phyloP scores from a whole-genome alignment of 768 basidiomycete species.

The Boletus coccyginus region DNA sequence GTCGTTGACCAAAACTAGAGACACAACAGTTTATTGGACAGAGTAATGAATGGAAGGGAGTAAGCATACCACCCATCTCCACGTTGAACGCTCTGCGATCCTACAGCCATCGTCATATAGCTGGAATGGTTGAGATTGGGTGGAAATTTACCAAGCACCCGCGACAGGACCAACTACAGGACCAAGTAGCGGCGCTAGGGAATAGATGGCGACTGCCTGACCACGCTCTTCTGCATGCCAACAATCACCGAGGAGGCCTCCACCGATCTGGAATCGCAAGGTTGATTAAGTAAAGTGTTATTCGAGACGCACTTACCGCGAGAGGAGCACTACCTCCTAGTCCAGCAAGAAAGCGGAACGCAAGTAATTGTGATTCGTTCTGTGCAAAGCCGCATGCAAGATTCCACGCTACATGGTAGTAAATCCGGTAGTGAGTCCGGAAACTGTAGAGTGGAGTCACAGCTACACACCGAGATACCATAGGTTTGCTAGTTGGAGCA shows the following conservation, averaged over 20 bases:
- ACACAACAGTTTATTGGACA: not conserved
- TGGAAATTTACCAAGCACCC: conserved; percentile 49
- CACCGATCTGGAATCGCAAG: conserved; percentile 46
- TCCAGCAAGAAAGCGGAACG: conserved; percentile 69
- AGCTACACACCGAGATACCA: conserved; percentile 56
- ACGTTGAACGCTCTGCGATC: conserved; percentile 60
- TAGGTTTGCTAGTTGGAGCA: conserved; percentile 60
- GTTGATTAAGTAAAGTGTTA: not conserved
- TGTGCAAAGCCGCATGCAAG: conserved; percentile 62
- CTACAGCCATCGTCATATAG: conserved; percentile 17
- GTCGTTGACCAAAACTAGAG: conserved; percentile 64
- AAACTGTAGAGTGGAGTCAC: not conserved
- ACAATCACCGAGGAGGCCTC: conserved; percentile 63
- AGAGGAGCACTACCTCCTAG: conserved; percentile 73
- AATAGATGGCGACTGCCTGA: conserved; percentile 60
- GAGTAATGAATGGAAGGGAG: not conserved
- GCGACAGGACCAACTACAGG: conserved; percentile 62
- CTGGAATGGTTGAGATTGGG: not conserved
- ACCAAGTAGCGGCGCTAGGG: conserved; percentile 62
- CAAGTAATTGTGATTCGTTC: conserved; percentile 55
- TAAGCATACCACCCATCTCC: conserved; percentile 66
- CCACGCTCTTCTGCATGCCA: conserved; percentile 63
- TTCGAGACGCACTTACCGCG: conserved; percentile 25
- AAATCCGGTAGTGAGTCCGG: not conserved
- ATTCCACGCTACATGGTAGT: conserved; percentile 50